Conservation (phyloP, 2,329 filamentous ascomycete species). For the Colletotrichum limetticola region DNA sequence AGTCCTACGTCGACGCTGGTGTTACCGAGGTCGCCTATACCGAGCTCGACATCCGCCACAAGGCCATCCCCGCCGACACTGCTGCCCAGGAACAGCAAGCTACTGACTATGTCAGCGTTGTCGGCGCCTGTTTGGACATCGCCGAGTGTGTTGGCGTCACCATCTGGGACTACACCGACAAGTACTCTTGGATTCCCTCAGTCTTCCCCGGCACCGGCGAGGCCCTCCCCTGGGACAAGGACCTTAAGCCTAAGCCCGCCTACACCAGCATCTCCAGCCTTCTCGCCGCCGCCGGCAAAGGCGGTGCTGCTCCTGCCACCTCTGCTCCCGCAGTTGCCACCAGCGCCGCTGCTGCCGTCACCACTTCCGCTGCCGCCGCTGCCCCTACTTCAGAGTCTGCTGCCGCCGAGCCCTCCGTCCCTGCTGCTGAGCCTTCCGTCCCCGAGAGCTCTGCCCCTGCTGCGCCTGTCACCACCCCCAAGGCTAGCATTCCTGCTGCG, state of each 20-base stretch:
- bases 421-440: conserved; percentile 2
- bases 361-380: neutral
- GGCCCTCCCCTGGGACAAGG: conserved; percentile 49
- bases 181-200: conserved; percentile 51
- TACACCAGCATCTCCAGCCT: conserved; percentile 51
- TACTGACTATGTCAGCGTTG: conserved; percentile 51
- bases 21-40: conserved; percentile 59
- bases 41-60: conserved; percentile 61
- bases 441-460: conserved; percentile 8
- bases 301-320: conserved; percentile 12
- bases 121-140: conserved; percentile 44
- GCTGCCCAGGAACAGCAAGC: conserved; percentile 55
- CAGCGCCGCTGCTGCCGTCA: neutral
- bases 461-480: neutral
- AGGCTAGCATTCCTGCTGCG: neutral
- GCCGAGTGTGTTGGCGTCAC: conserved; percentile 50
- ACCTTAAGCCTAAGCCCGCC: conserved; percentile 51
- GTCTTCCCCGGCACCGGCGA: conserved; percentile 50
- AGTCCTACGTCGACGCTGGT: conserved; percentile 59
- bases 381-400: conserved; percentile 15
- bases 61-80: conserved; percentile 52
- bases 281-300: conserved; percentile 42
- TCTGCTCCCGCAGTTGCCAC: neutral
- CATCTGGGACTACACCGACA: conserved; percentile 50
- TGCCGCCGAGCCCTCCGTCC: neutral